Evolutionary conservation across 108 stramenopile genomes (phyloP).

Genomic region (Pelagomonas calceolata): DNA sequence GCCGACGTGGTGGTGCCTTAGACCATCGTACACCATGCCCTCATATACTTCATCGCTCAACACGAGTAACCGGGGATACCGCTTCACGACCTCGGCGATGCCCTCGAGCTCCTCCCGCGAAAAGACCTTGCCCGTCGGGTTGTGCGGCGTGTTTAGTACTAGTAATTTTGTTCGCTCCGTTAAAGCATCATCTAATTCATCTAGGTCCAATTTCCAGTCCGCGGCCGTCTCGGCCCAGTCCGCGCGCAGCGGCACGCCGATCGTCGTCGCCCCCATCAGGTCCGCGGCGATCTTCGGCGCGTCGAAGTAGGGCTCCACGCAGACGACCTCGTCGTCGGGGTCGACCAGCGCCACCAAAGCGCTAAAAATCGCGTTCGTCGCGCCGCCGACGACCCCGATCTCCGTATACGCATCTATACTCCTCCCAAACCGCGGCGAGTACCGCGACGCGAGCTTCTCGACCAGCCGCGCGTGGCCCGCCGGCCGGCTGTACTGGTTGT

Average conservation of each 20-base stretch:
- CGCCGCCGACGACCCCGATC: slow-evolving; percentile 66
- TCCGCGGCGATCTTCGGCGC: background rate
- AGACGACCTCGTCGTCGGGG: slow-evolving; percentile 67
- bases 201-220: slow-evolving; percentile 55
- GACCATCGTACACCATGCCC: slow-evolving; percentile 62
- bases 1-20: slow-evolving; percentile 47
- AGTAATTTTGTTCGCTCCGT: slow-evolving; percentile 52
- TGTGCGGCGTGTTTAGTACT: slow-evolving; percentile 61
- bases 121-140: slow-evolving; percentile 58
- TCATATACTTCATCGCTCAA: slow-evolving; percentile 79
- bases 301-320: slow-evolving; percentile 66
- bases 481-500: slow-evolving; percentile 65
- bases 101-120: slow-evolving; percentile 49
- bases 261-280: slow-evolving; percentile 16
- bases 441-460: slow-evolving; percentile 54
- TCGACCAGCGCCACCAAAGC: slow-evolving; percentile 54
- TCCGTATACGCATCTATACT: slow-evolving; percentile 51
- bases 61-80: slow-evolving; percentile 56
- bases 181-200: slow-evolving; percentile 49
- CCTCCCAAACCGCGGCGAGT: slow-evolving; percentile 29
- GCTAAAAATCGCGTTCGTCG: slow-evolving; percentile 61
- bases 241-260: slow-evolving; percentile 39
- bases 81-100: slow-evolving; percentile 50
- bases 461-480: slow-evolving; percentile 61
- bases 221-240: slow-evolving; percentile 16